Conservation (phyloP, 2,329 filamentous ascomycete species). For the Penicillium olsonii region DNA sequence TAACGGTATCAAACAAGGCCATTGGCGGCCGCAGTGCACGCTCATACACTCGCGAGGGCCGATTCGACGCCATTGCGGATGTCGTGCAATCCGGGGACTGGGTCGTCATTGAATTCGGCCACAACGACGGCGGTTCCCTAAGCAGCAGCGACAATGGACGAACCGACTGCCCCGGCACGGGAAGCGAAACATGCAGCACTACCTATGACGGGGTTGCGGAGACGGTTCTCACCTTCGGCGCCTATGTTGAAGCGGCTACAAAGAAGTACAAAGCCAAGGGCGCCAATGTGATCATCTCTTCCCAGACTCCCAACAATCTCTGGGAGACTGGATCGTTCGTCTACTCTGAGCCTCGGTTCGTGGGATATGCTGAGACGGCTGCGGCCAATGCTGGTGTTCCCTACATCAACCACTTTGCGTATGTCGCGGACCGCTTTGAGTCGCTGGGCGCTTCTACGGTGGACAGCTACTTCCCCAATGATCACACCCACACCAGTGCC, state of each 20-base stretch:
- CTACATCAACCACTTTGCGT: conserved; percentile 63
- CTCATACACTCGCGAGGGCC: conserved; percentile 66
- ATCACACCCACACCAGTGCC: conserved; percentile 64
- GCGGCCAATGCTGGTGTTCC: conserved; percentile 49
- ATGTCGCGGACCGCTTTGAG: conserved; percentile 57
- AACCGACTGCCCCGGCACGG: conserved; percentile 59
- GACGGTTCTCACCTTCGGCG: conserved; percentile 62
- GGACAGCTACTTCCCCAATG: conserved; percentile 57
- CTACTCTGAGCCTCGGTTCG: conserved; percentile 56
- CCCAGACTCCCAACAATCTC: conserved; percentile 63
- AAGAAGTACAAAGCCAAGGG: conserved; percentile 57
- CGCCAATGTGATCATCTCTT: conserved; percentile 61
- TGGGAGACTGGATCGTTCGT: conserved; percentile 59
- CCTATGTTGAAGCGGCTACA: conserved; percentile 61
- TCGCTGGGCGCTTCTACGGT: conserved; percentile 53
- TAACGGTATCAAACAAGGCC: conserved; percentile 63
- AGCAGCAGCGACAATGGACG: conserved; percentile 60
- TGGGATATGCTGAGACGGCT: conserved; percentile 55
- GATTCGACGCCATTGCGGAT: conserved; percentile 60
- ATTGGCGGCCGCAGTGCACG: conserved; percentile 67
- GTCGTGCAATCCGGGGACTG: conserved; percentile 61
- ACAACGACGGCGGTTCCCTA: conserved; percentile 68
- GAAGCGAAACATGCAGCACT: conserved; percentile 55
- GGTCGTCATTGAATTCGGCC: conserved; percentile 71
- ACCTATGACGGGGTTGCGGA: conserved; percentile 55